Evolutionary conservation across 202 grass and related monocot species (phyloP).

Genomic region (Zoysia matrella): DNA sequence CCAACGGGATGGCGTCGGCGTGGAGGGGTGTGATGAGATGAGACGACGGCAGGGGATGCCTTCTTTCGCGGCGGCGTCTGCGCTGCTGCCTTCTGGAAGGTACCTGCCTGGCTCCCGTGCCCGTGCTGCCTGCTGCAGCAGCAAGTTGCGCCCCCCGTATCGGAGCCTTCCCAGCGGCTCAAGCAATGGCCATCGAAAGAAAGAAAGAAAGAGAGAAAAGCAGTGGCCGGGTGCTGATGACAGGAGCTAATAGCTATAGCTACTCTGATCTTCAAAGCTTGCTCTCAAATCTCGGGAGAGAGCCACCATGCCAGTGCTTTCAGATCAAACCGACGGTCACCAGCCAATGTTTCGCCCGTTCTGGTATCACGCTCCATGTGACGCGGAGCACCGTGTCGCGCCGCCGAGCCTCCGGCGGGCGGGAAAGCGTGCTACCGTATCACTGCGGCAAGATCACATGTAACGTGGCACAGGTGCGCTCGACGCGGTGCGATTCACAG

Average conservation of each 20-base stretch:
- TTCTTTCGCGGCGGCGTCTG: conserved; percentile 11
- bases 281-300: not conserved
- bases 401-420: not conserved
- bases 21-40: conserved; percentile 11
- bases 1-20: not conserved
- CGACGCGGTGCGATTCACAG: not conserved
- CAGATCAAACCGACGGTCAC: not conserved
- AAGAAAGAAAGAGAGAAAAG: not conserved
- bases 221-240: not conserved
- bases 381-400: not conserved
- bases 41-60: not conserved
- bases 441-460: not conserved
- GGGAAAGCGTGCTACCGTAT: not conserved
- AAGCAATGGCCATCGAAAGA: not conserved
- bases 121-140: no score
- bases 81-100: conserved; percentile 42
- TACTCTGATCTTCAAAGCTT: no score
- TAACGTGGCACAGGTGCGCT: not conserved
- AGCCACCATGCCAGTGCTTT: not conserved
- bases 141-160: conserved; percentile 5
- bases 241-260: not conserved
- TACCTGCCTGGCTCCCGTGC: not conserved
- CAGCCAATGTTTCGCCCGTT: not conserved
- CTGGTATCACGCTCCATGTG: not conserved
- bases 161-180: conserved; percentile 26